phyloP scores from a whole-genome alignment of 2,329 filamentous ascomycete species.

The Dothiorella sarmentorum region DNA sequence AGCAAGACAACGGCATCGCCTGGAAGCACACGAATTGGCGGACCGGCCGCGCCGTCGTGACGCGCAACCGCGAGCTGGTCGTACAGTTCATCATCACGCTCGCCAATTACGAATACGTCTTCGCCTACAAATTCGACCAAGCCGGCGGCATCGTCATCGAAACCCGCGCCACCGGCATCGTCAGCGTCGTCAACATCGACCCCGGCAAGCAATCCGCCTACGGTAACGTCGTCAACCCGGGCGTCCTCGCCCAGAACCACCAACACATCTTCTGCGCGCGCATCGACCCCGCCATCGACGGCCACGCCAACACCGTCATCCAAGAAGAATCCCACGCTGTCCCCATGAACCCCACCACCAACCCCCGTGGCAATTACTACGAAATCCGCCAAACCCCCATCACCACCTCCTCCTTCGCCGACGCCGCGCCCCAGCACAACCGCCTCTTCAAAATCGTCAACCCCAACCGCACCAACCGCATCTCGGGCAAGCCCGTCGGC shows the following conservation, averaged over 20 bases:
- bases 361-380: slow-evolving; percentile 62
- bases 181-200: slow-evolving; percentile 60
- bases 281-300: slow-evolving; percentile 63
- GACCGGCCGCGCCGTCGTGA: slow-evolving; percentile 59
- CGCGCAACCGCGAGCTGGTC: slow-evolving; percentile 60
- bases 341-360: slow-evolving; percentile 51
- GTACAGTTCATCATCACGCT: slow-evolving; percentile 67
- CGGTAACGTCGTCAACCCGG: slow-evolving; percentile 62
- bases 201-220: slow-evolving; percentile 52
- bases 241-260: slow-evolving; percentile 65
- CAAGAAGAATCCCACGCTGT: slow-evolving; percentile 53
- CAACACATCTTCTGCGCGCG: slow-evolving; percentile 66
- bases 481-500: slow-evolving; percentile 44
- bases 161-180: slow-evolving; percentile 63
- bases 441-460: slow-evolving; percentile 55
- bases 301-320: slow-evolving; percentile 52
- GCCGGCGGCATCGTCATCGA: slow-evolving; percentile 60
- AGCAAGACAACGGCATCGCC: slow-evolving; percentile 65
- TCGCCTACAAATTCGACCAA: slow-evolving; percentile 63
- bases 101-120: slow-evolving; percentile 69
- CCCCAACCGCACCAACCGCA: slow-evolving; percentile 42
- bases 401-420: slow-evolving; percentile 46
- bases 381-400: slow-evolving; percentile 50
- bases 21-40: slow-evolving; percentile 72
- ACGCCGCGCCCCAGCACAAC: slow-evolving; percentile 54